Conservation (phyloP, 345 rosid species). For the Trapa incisa region DNA sequence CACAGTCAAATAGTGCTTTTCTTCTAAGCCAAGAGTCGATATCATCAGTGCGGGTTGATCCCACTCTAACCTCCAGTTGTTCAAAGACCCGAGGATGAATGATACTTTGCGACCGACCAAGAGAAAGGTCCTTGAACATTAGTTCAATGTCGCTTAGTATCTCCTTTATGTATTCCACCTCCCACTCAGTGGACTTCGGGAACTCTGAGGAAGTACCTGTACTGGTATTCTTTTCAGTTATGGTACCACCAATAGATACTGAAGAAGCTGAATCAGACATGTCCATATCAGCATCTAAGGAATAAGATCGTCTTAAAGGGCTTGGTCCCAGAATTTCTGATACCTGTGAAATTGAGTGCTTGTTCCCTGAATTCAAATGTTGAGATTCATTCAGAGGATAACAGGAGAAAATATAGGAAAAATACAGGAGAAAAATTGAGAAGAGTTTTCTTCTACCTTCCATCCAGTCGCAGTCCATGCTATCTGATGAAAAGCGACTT, state of each 20-base stretch:
- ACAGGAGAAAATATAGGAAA: no score
- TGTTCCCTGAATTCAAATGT: constrained; percentile 30
- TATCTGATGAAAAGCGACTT: constrained; percentile 54
- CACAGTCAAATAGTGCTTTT: constrained; percentile 58
- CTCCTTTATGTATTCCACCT: constrained; percentile 50
- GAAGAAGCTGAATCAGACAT: constrained; percentile 69
- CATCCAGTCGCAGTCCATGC: constrained; percentile 29
- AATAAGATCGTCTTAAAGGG: constrained; percentile 24
- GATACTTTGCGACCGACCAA: constrained; percentile 31
- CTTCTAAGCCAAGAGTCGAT: constrained; percentile 32
- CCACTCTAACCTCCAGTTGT: constrained; percentile 43
- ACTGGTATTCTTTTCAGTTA: constrained; percentile 17
- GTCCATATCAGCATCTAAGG: constrained; percentile 37
- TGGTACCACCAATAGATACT: constrained; percentile 17
- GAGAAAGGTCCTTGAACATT: constrained; percentile 54
- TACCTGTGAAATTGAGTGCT: constrained; percentile 43
- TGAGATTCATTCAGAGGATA: constrained; percentile 4
- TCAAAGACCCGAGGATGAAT: constrained; percentile 55
- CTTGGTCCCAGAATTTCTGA: constrained; percentile 30
- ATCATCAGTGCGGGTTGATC: constrained; percentile 11
- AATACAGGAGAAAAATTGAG: not conserved
- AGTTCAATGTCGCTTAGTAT: constrained; percentile 44
- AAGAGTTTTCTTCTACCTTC: constrained; percentile 28
- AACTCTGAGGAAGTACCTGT: constrained; percentile 7
- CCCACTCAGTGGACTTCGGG: constrained; percentile 34